Percentiles rank a stretch among this genome's conserved stretches.
Conservation (phyloP, 108 stramenopile genomes). For the Skeletonema tropicum region DNA sequence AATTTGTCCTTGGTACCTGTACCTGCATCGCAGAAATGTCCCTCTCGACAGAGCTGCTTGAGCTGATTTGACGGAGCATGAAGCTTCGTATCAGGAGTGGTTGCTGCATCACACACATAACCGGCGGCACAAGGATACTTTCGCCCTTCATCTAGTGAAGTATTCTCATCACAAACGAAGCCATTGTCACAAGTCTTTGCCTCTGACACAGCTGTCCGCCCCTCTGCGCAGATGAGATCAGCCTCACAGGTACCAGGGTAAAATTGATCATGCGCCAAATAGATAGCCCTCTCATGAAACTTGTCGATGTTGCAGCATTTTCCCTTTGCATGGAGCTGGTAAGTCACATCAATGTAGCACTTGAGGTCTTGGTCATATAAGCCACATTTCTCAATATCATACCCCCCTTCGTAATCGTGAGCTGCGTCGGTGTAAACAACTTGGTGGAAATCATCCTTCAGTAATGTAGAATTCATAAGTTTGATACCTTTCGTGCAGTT, state of each 20-base stretch:
- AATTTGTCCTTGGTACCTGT: slow-evolving; percentile 60
- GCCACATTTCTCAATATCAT: slow-evolving; percentile 52
- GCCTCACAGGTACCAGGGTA: slow-evolving; percentile 90
- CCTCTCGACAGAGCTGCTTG: slow-evolving; percentile 64
- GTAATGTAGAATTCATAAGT: slow-evolving; percentile 67
- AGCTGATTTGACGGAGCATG: slow-evolving; percentile 70
- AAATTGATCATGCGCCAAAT: slow-evolving; percentile 63
- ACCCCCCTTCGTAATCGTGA: slow-evolving; percentile 53
- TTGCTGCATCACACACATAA: slow-evolving; percentile 82
- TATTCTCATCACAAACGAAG: slow-evolving; percentile 79
- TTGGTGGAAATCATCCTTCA: slow-evolving; percentile 29
- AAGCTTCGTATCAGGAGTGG: slow-evolving; percentile 78
- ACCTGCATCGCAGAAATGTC: slow-evolving; percentile 67
- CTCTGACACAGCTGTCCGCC: slow-evolving; percentile 37
- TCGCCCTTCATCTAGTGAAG: slow-evolving; percentile 51
- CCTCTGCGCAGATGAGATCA: slow-evolving; percentile 75
- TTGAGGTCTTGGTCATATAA: slow-evolving; percentile 37
- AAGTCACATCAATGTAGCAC: slow-evolving; percentile 50
- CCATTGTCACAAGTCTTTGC: slow-evolving; percentile 79
- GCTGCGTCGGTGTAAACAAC: slow-evolving; percentile 56
- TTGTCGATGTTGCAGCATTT: slow-evolving; percentile 47
- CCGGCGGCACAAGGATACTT: slow-evolving; percentile 69
- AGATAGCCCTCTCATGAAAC: slow-evolving; percentile 45
- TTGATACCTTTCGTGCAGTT: slow-evolving; percentile 83
- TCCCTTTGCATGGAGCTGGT: slow-evolving; percentile 42